phyloP scores from a whole-genome alignment of 139 green algal species.

The Spirogloea muscicola region DNA sequence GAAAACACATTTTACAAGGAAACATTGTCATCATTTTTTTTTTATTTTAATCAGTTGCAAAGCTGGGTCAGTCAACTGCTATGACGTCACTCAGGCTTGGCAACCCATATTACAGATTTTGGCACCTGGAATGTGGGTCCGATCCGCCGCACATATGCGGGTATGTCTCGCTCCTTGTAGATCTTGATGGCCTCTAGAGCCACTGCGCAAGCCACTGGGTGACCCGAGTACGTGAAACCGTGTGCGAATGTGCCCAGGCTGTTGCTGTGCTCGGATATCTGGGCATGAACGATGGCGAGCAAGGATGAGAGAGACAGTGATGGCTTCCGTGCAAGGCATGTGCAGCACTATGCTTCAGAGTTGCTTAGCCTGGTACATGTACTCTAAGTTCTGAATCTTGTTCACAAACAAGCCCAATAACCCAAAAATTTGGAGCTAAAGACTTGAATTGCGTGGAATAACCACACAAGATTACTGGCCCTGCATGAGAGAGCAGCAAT shows the following conservation, averaged over 20 bases:
- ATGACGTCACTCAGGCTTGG: background rate
- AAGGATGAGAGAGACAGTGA: no score
- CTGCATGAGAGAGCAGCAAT: no score
- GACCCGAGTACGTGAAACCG: conserved; percentile 52
- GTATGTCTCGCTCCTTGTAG: conserved; percentile 42
- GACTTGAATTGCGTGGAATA: no score
- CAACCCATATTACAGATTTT: conserved; percentile 6
- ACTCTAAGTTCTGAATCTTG: no score
- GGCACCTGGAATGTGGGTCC: conserved; percentile 27
- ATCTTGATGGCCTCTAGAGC: conserved; percentile 46
- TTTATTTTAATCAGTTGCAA: conserved; percentile 3
- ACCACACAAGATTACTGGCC: no score
- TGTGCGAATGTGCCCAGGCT: conserved; percentile 48
- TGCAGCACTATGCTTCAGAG: no score
- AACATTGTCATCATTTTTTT: background rate
- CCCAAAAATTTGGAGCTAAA: no score
- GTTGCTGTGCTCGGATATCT: conserved; percentile 5
- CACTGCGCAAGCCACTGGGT: conserved; percentile 50
- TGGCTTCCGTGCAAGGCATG: no score
- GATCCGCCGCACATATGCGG: background rate
- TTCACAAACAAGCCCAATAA: no score
- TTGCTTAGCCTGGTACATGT: no score
- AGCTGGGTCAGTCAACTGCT: background rate
- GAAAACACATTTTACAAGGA: background rate
- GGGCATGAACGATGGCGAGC: no score